Conservation (phyloP, 2,329 filamentous ascomycete genomes). For the Nigrograna mackinnonii region DNA sequence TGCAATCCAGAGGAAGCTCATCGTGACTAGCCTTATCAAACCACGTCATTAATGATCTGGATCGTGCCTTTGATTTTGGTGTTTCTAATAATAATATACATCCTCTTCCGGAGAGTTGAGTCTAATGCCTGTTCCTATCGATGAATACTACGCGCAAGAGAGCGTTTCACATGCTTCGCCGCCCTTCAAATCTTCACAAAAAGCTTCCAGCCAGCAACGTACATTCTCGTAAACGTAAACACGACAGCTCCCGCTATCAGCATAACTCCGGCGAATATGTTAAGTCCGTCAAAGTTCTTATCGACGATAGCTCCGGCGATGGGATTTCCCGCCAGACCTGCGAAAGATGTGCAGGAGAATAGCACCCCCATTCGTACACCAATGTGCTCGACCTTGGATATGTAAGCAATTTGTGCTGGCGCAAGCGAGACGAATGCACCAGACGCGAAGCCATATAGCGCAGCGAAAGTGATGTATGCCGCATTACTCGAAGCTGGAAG, state of each 20-base stretch:
- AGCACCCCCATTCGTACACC: constrained; percentile 62
- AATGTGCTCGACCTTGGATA: constrained; percentile 52
- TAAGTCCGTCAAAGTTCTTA: constrained; percentile 61
- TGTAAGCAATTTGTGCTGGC: constrained; percentile 46
- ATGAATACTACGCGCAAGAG: too few relatives aligned
- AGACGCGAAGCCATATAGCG: constrained; percentile 56
- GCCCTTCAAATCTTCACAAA: constrained; percentile 17
- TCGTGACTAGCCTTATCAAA: too few relatives aligned
- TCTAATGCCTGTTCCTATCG: too few relatives aligned
- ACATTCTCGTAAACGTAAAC: constrained; percentile 30
- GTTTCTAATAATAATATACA: too few relatives aligned
- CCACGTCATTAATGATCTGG: too few relatives aligned
- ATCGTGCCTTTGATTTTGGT: too few relatives aligned
- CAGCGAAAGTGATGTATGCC: constrained; percentile 49
- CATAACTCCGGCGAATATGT: constrained; percentile 67
- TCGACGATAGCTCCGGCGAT: constrained; percentile 51
- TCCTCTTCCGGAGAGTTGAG: too few relatives aligned
- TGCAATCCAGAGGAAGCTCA: too few relatives aligned
- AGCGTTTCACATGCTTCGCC: too few relatives aligned
- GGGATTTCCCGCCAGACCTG: constrained; percentile 53
- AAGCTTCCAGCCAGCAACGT: constrained; percentile 29
- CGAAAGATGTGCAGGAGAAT: constrained; percentile 48
- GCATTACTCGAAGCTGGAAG: constrained; percentile 49
- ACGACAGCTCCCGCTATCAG: constrained; percentile 47
- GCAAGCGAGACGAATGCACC: constrained; percentile 56